Percentiles rank a stretch among this genome's conserved stretches.
These are phyloP conservation scores for Isoetes engelmannii DNA, from an alignment of 83 land plant genomes.

Conservation along the genomic window DNA sequence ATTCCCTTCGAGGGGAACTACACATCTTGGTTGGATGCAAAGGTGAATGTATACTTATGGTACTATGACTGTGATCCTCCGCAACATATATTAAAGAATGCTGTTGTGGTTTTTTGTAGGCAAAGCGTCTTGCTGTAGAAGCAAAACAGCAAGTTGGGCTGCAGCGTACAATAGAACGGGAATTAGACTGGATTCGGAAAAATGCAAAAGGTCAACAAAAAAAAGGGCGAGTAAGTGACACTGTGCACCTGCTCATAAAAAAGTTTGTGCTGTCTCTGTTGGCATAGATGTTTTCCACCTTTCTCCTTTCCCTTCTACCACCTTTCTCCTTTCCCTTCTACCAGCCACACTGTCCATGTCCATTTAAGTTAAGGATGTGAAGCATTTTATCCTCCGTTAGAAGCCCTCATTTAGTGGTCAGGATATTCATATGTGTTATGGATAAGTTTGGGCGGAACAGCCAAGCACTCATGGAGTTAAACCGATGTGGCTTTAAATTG, in stretches of 20 bases:
- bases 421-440: too few species aligned
- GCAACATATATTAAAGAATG: background rate
- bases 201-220: slow-evolving; percentile 37
- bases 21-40: slow-evolving; percentile 31
- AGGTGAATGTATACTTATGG: slow-evolving; percentile 11
- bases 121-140: slow-evolving; percentile 26
- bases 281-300: too few species aligned
- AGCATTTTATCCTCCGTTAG: too few species aligned
- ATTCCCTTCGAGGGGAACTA: slow-evolving; percentile 36
- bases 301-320: too few species aligned
- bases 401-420: too few species aligned
- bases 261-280: too few species aligned
- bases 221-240: slow-evolving; percentile 28
- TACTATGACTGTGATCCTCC: background rate
- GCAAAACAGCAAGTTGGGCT: slow-evolving; percentile 25
- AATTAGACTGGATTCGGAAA: slow-evolving; percentile 27
- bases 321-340: too few species aligned
- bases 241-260: background rate
- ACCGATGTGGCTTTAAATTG: too few species aligned
- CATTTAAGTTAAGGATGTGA: too few species aligned
- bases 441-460: too few species aligned
- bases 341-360: too few species aligned
- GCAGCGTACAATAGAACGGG: slow-evolving; percentile 28
- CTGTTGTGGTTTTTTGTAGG: slow-evolving; percentile 1
- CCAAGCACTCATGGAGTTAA: too few species aligned